phyloP scores from a whole-genome alignment of 331 rosid genomes.

The Acacia concinna region DNA sequence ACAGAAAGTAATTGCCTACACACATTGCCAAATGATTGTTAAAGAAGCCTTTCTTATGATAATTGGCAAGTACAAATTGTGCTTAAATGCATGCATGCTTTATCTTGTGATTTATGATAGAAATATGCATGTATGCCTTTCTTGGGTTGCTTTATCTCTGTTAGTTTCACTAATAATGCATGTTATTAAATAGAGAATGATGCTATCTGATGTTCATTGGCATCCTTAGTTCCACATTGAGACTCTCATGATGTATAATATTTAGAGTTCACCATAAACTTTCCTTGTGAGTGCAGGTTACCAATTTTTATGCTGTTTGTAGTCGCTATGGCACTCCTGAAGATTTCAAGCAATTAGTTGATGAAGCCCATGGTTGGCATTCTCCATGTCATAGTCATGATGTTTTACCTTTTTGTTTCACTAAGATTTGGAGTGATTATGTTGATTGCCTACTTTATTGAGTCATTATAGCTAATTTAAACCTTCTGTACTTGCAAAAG shows the following conservation, averaged over 20 bases:
- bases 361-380: constrained; percentile 89
- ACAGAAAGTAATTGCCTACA: background rate
- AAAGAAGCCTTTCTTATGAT: background rate
- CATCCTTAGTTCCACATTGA: background rate
- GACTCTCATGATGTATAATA: background rate
- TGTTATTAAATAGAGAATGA: background rate
- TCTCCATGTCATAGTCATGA: constrained; percentile 20
- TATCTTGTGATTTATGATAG: background rate
- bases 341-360: constrained; percentile 94
- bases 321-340: constrained; percentile 97
- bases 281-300: constrained; percentile 65
- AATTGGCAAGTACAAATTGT: background rate
- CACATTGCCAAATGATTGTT: background rate
- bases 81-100: background rate
- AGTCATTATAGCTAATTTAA: constrained; percentile 6
- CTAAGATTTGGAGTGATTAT: background rate
- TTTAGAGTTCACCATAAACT: constrained; percentile 8
- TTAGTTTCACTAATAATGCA: background rate
- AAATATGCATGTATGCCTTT: background rate
- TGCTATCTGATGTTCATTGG: constrained; percentile 2
- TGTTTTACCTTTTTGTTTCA: background rate
- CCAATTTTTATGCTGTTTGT: constrained; percentile 85
- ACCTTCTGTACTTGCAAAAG: background rate
- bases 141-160: background rate
- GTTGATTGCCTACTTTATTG: constrained; percentile 18